Evolutionary conservation across 257 asterid species (phyloP).

Genomic region (Petunia secreta): DNA sequence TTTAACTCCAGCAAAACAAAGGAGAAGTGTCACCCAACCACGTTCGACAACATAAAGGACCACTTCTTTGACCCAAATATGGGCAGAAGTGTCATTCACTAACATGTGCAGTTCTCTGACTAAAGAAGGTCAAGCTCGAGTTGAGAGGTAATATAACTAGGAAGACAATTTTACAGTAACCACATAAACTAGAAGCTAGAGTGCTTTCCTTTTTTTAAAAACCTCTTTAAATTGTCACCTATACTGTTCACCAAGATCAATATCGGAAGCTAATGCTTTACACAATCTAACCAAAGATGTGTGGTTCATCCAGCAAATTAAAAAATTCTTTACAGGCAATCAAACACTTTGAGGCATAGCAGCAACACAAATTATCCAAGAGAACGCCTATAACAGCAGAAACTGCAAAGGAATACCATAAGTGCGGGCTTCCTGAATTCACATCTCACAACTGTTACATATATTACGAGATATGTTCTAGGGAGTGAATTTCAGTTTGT

Average conservation of each 20-base stretch:
- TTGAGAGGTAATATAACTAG: conserved; percentile 21
- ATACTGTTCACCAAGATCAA: conserved; percentile 7
- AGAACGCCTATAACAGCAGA: conserved; percentile 15
- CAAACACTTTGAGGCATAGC: neutral
- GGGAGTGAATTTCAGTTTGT: conserved; percentile 9
- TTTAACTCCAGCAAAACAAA: neutral
- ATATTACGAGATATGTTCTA: neutral
- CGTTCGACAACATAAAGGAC: conserved; percentile 17
- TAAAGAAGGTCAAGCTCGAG: neutral
- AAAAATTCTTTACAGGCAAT: neutral
- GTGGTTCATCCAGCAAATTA: neutral
- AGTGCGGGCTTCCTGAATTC: neutral
- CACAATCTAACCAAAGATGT: neutral
- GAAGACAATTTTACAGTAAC: neutral
- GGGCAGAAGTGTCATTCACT: neutral
- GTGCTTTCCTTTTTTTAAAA: neutral
- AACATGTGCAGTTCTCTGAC: neutral
- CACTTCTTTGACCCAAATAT: conserved; percentile 21
- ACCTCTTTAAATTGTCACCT: neutral
- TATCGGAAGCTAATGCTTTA: neutral
- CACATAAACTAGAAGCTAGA: neutral
- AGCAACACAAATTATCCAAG: neutral
- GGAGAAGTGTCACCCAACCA: neutral
- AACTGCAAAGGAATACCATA: conserved; percentile 15
- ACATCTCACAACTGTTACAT: neutral